These are phyloP conservation scores for Auxenochlorella pyrenoidosa DNA, from an alignment of 139 green algal species.

Conservation along the genomic window DNA sequence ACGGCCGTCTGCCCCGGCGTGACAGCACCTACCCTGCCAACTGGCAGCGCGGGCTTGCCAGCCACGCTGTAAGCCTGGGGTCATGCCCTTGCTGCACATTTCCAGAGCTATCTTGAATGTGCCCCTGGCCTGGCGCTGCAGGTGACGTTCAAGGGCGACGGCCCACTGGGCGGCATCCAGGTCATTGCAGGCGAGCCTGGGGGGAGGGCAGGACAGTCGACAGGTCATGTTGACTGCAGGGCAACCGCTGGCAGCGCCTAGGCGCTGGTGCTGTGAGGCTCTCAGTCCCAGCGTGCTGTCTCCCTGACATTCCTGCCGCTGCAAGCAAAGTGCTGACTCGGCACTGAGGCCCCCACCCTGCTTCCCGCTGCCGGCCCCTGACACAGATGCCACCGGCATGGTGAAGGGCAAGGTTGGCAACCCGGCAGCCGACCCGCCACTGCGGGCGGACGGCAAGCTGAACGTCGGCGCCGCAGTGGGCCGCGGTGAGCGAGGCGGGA, in stretches of 20 bases:
- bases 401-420: slow-evolving; percentile 83
- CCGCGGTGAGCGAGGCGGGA: slow-evolving; percentile 18
- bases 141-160: slow-evolving; percentile 87
- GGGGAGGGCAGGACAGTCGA: neutral
- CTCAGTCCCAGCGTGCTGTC: neutral
- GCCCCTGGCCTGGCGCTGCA: slow-evolving; percentile 45
- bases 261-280: too few species aligned
- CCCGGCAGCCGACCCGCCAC: slow-evolving; percentile 77
- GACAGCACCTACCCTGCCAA: too few species aligned
- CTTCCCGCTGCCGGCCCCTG: neutral
- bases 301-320: too few species aligned
- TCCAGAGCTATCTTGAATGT: too few species aligned
- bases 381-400: slow-evolving; percentile 58
- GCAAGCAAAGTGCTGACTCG: neutral
- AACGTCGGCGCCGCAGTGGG: slow-evolving; percentile 83
- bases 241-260: slow-evolving; percentile 24
- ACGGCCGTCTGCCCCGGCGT: too few species aligned
- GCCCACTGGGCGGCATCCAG: slow-evolving; percentile 73
- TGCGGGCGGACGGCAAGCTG: slow-evolving; percentile 86
- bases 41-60: too few species aligned
- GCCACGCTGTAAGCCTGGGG: neutral
- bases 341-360: too few species aligned
- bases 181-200: slow-evolving; percentile 45
- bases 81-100: neutral
- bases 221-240: neutral